Percentiles rank a stretch among this genome's conserved stretches.
These are phyloP conservation scores for Coemansia sp. DNA, from an alignment of 192 early-diverging fungal species.

Conservation along the genomic window DNA sequence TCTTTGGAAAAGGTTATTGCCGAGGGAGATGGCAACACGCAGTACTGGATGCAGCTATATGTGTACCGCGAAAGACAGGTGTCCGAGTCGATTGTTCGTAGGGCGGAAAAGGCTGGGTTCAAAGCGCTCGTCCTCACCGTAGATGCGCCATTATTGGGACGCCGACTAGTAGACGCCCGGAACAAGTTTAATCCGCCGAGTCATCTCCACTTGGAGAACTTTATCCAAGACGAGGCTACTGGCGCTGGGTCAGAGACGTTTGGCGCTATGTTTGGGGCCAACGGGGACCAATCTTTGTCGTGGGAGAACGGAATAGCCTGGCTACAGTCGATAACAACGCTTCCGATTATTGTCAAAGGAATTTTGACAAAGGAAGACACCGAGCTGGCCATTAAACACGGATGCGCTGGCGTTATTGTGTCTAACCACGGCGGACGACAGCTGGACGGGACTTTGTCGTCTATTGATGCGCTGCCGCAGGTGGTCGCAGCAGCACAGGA, in stretches of 20 bases:
- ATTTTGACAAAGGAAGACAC: constrained; percentile 92
- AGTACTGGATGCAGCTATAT: constrained; percentile 84
- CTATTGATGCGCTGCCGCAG: constrained; percentile 89
- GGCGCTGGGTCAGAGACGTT: constrained; percentile 41
- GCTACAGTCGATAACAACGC: constrained; percentile 79
- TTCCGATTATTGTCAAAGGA: constrained; percentile 95
- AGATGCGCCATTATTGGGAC: constrained; percentile 61
- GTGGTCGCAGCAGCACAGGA: constrained; percentile 74
- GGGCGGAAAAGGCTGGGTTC: constrained; percentile 79
- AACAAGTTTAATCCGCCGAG: constrained; percentile 65
- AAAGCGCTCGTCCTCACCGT: constrained; percentile 70
- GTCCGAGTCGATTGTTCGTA: constrained; percentile 67
- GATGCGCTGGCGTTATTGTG: constrained; percentile 84
- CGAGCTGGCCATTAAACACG: constrained; percentile 75
- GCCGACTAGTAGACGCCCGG: constrained; percentile 63
- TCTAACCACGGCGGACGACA: constrained; percentile 99
- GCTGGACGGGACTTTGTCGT: constrained; percentile 78
- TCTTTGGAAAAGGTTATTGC: constrained; percentile 69
- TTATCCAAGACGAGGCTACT: constrained; percentile 36
- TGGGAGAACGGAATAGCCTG: constrained; percentile 89
- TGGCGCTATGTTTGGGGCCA: constrained; percentile 53
- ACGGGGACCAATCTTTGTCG: constrained; percentile 73
- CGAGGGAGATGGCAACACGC: constrained; percentile 43
- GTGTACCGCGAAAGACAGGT: constrained; percentile 73
- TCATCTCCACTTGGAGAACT: constrained; percentile 71